A percentile compares a stretch with the other conserved stretches of the same genome.
Evolutionary conservation across 306 rosid genomes (phyloP).

Genomic region (Sindora glabra): DNA sequence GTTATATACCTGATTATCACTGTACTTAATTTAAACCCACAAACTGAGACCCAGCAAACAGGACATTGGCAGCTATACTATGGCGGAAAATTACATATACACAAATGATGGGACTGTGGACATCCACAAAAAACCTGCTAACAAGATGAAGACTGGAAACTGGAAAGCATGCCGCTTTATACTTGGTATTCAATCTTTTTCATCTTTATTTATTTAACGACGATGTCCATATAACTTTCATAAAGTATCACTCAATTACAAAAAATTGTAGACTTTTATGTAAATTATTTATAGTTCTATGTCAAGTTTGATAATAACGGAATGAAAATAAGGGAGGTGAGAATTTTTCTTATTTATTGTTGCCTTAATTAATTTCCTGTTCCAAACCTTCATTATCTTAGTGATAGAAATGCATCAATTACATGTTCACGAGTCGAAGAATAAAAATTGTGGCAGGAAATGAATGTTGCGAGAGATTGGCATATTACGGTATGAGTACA

Average conservation of each 20-base stretch:
- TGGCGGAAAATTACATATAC: constrained; percentile 47
- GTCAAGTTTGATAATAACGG: no score
- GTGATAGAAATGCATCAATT: not conserved
- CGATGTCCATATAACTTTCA: no score
- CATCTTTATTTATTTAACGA: not conserved
- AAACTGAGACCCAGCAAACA: not conserved
- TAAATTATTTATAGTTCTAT: no score
- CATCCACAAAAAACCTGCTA: constrained; percentile 49
- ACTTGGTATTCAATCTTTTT: constrained; percentile 49
- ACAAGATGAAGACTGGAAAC: constrained; percentile 63
- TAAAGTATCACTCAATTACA: no score
- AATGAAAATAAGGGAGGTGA: no score
- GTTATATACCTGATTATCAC: no score
- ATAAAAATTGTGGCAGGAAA: constrained; percentile 36
- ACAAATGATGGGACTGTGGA: constrained; percentile 65
- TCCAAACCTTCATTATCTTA: not conserved
- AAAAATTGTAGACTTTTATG: no score
- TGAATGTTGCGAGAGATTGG: constrained; percentile 87
- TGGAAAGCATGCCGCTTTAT: constrained; percentile 79
- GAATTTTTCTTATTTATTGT: no score
- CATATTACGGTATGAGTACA: constrained; percentile 84
- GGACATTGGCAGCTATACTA: constrained; percentile 1
- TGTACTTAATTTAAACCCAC: no score
- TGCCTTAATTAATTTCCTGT: no score
- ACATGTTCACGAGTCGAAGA: not conserved